A percentile compares a stretch with the other conserved stretches of the same genome.
phyloP scores from a whole-genome alignment of 306 rosid species.

The Glycine soja region DNA sequence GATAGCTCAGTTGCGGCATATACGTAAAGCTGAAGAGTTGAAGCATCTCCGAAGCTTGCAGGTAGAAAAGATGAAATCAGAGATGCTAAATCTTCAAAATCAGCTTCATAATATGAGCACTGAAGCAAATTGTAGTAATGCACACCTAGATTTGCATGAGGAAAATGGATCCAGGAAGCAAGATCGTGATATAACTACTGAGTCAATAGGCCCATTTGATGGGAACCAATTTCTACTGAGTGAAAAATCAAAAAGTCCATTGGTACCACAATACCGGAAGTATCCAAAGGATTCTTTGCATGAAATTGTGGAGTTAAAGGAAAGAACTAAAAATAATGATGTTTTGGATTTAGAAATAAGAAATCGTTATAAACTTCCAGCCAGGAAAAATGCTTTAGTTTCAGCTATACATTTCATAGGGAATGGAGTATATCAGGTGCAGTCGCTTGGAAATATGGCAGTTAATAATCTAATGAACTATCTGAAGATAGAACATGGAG shows the following conservation, averaged over 20 bases:
- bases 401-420: conserved; percentile 82
- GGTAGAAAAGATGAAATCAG: conserved; percentile 95
- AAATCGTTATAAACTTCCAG: conserved; percentile 48
- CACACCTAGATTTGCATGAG: conserved; percentile 43
- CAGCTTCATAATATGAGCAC: conserved; percentile 70
- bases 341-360: conserved; percentile 52
- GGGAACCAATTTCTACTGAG: conserved; percentile 58
- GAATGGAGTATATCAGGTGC: conserved; percentile 82
- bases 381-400: conserved; percentile 66
- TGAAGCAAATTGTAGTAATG: conserved; percentile 52
- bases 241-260: conserved; percentile 51
- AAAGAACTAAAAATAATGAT: conserved; percentile 44
- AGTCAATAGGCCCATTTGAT: conserved; percentile 52
- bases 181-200: conserved; percentile 52
- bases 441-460: conserved; percentile 82
- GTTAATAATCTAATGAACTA: conserved; percentile 72
- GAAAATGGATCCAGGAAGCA: conserved; percentile 51
- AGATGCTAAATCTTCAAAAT: conserved; percentile 84
- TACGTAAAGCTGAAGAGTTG: conserved; percentile 74
- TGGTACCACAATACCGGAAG: conserved; percentile 53
- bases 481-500: conserved; percentile 69
- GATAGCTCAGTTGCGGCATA: conserved; percentile 78
- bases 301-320: conserved; percentile 64
- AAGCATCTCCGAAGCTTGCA: conserved; percentile 83
- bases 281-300: conserved; percentile 53